Conservation (phyloP, 257 asterid species). For the Solanum virginianum region DNA sequence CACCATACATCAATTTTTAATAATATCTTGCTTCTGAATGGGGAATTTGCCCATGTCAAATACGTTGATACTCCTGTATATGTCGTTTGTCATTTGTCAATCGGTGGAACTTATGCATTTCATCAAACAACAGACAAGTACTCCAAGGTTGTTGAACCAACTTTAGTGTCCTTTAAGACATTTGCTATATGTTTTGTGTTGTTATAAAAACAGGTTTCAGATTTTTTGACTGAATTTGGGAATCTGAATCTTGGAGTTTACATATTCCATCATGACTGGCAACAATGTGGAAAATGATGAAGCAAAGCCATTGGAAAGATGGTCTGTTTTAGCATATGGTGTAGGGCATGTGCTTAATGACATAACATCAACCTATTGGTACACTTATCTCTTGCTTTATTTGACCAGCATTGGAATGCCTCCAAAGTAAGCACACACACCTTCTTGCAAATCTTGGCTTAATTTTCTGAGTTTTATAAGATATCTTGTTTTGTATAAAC, state of each 20-base stretch:
- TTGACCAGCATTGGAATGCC: slow-evolving; percentile 76
- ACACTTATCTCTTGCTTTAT: slow-evolving; percentile 78
- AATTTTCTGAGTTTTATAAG: not conserved
- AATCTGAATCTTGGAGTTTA: not conserved
- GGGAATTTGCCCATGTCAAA: not conserved
- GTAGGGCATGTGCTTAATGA: slow-evolving; percentile 93
- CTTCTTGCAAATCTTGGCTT: not conserved
- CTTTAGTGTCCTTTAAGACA: not conserved
- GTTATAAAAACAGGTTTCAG: not conserved
- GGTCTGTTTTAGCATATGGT: slow-evolving; percentile 58
- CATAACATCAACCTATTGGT: slow-evolving; percentile 89
- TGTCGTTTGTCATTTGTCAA: not conserved
- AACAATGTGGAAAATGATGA: slow-evolving; percentile 24
- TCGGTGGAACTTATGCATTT: not conserved
- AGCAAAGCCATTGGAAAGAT: slow-evolving; percentile 37
- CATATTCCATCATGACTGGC: slow-evolving; percentile 17
- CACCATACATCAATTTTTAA: not conserved
- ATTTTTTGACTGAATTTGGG: not conserved
- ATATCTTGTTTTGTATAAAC: not conserved
- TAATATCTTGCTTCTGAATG: not conserved
- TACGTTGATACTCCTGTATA: not conserved
- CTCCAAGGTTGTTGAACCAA: too few relatives aligned
- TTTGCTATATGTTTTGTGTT: not conserved
- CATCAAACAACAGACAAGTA: not conserved
- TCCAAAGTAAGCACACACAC: slow-evolving; percentile 38